These are phyloP conservation scores for Ustilago bromivora DNA, from an alignment of 1,284 basidiomycete species.

Conservation along the genomic window DNA sequence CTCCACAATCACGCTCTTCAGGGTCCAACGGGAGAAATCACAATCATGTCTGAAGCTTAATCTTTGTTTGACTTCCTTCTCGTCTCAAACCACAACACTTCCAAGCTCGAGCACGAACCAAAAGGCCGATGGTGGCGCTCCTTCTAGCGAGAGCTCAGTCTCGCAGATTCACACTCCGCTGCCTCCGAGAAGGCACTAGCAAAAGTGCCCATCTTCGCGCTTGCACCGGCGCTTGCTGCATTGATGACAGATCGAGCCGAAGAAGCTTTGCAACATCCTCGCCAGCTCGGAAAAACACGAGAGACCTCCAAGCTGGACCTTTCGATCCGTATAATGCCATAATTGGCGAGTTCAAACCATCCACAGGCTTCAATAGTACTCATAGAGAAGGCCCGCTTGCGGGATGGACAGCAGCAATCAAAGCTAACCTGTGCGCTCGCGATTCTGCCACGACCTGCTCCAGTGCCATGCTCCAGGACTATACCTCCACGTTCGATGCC, in stretches of 20 bases:
- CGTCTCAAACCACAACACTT: too few species aligned
- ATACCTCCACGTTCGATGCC: slow-evolving; percentile 85
- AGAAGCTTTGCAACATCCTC: slow-evolving; percentile 12
- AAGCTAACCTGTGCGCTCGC: slow-evolving; percentile 63
- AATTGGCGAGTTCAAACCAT: slow-evolving; percentile 6
- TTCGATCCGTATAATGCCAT: slow-evolving; percentile 55
- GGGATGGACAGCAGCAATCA: slow-evolving; percentile 62
- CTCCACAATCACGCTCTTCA: slow-evolving; percentile 5
- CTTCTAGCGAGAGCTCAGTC: neutral
- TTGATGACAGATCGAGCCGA: neutral
- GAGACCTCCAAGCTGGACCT: slow-evolving; percentile 15
- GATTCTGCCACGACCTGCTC: slow-evolving; percentile 55
- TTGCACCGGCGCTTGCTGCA: slow-evolving; percentile 31
- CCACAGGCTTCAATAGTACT: neutral
- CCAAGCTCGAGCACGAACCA: neutral
- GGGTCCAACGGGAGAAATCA: slow-evolving; percentile 5
- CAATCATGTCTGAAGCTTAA: neutral
- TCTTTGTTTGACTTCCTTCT: neutral
- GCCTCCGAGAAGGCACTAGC: slow-evolving; percentile 31
- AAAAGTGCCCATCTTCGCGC: neutral
- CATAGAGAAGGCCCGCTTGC: slow-evolving; percentile 25
- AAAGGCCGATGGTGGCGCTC: neutral
- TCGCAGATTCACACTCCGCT: slow-evolving; percentile 3
- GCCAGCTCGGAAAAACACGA: neutral
- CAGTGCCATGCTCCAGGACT: slow-evolving; percentile 71